A percentile compares a stretch with the other conserved stretches of the same genome.
phyloP scores from a whole-genome alignment of 1,139 yeast genomes.

The Arxiozyma heterogenica region DNA sequence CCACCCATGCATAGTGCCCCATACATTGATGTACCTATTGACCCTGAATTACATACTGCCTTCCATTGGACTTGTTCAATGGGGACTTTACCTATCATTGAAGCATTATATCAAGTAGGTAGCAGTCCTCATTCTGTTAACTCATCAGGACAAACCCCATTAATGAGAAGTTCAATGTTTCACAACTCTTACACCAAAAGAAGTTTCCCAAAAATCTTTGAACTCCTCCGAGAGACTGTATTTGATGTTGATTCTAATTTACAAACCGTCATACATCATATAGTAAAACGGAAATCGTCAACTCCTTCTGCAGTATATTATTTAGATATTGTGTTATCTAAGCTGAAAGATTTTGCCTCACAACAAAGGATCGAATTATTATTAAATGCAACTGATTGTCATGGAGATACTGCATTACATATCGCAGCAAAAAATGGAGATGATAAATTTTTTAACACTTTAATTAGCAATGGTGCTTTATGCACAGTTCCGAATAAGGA shows the following conservation, averaged over 20 bases:
- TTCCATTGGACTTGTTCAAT: constrained; percentile 96
- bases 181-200: constrained; percentile 79
- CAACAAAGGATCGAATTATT: constrained; percentile 43
- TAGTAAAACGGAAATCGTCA: constrained; percentile 55
- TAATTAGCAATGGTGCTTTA: constrained; percentile 64
- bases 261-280: constrained; percentile 77
- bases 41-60: constrained; percentile 91
- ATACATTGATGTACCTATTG: constrained; percentile 46
- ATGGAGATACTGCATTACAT: constrained; percentile 86
- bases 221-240: constrained; percentile 54
- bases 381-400: constrained; percentile 66
- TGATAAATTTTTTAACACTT: constrained; percentile 61
- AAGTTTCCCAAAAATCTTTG: constrained; percentile 68
- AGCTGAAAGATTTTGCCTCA: constrained; percentile 53
- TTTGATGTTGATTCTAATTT: constrained; percentile 56
- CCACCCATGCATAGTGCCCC: constrained; percentile 45
- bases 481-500: constrained; percentile 63
- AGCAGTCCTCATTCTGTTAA: constrained; percentile 72
- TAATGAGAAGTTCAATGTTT: constrained; percentile 74
- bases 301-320: constrained; percentile 75
- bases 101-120: constrained; percentile 58
- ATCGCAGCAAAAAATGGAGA: constrained; percentile 71
- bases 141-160: constrained; percentile 72
- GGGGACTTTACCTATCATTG: constrained; percentile 70
- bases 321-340: constrained; percentile 65